These are phyloP conservation scores for Sugiyamaella smithiae DNA, from an alignment of 805 yeast species.

Conservation along the genomic window DNA sequence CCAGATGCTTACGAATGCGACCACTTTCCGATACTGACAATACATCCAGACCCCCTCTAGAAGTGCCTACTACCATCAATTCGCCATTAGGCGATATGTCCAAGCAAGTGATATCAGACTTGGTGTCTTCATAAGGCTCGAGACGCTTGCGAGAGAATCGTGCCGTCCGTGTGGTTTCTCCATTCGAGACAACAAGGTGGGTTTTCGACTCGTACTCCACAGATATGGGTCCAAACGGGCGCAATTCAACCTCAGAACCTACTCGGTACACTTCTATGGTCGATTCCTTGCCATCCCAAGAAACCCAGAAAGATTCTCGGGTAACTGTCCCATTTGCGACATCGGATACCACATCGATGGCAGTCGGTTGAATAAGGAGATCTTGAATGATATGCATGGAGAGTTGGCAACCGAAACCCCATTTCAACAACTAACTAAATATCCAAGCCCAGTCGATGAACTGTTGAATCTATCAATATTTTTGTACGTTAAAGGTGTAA, in stretches of 20 bases:
- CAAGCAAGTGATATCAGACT: conserved; percentile 32
- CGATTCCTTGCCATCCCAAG: conserved; percentile 26
- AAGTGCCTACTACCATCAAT: conserved; percentile 36
- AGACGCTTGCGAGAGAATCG: conserved; percentile 6
- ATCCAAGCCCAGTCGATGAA: no score
- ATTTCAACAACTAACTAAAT: no score
- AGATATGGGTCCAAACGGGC: conserved; percentile 12
- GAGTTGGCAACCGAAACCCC: not conserved
- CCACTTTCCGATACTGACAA: conserved; percentile 21
- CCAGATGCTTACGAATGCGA: conserved; percentile 22
- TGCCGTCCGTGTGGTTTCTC: conserved; percentile 2
- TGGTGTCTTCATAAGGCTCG: conserved; percentile 4
- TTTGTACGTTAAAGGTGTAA: no score
- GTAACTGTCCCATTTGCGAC: conserved; percentile 27
- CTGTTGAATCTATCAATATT: no score
- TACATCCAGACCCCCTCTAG: conserved; percentile 35
- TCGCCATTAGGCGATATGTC: conserved; percentile 35
- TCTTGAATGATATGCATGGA: not conserved
- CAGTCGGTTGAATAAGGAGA: conserved; percentile 42
- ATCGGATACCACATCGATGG: conserved; percentile 44
- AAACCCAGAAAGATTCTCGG: conserved; percentile 46
- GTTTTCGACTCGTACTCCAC: conserved; percentile 10
- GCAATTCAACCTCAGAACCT: conserved; percentile 19
- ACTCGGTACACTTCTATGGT: conserved; percentile 28
- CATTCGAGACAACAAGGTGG: conserved; percentile 7